Evolutionary conservation across 768 basidiomycete genomes (phyloP).

Genomic region (Auricularia auricula-judae): DNA sequence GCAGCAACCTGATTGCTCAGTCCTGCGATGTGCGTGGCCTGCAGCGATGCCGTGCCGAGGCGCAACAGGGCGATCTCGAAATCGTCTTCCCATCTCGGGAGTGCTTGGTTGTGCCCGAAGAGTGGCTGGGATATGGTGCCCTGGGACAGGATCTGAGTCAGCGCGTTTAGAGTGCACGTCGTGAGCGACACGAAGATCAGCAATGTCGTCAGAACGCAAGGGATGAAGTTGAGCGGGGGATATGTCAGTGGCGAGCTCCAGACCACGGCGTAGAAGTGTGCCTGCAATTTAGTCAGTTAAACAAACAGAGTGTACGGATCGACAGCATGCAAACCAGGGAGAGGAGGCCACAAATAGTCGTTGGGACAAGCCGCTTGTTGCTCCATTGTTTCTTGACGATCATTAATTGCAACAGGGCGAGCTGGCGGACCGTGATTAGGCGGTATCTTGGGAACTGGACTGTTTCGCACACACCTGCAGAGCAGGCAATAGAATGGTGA

Average conservation of each 20-base stretch:
- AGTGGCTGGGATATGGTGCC: conserved; percentile 49
- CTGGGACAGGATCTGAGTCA: conserved; percentile 56
- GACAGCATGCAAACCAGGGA: conserved; percentile 27
- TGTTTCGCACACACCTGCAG: conserved; percentile 39
- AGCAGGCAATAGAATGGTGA: conserved; percentile 62
- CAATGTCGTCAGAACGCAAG: conserved; percentile 58
- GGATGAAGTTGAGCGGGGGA: conserved; percentile 64
- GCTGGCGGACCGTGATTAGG: conserved; percentile 20
- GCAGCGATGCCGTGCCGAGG: conserved; percentile 63
- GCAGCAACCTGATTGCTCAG: conserved; percentile 58
- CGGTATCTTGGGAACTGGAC: conserved; percentile 9
- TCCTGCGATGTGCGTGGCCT: conserved; percentile 60
- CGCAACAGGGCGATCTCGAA: conserved; percentile 62
- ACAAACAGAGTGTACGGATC: not conserved
- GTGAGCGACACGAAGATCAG: conserved; percentile 46
- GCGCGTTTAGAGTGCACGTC: conserved; percentile 46
- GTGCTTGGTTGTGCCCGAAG: conserved; percentile 35
- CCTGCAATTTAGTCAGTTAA: not conserved
- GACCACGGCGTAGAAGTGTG: conserved; percentile 59
- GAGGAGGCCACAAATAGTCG: conserved; percentile 46
- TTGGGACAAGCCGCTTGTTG: conserved; percentile 60
- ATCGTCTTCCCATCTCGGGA: conserved; percentile 57
- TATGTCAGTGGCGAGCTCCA: conserved; percentile 38
- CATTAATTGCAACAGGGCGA: conserved; percentile 52
- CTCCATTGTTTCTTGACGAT: conserved; percentile 55